Conservation (phyloP, 768 basidiomycete genomes). For the Amanita polypyramis region DNA sequence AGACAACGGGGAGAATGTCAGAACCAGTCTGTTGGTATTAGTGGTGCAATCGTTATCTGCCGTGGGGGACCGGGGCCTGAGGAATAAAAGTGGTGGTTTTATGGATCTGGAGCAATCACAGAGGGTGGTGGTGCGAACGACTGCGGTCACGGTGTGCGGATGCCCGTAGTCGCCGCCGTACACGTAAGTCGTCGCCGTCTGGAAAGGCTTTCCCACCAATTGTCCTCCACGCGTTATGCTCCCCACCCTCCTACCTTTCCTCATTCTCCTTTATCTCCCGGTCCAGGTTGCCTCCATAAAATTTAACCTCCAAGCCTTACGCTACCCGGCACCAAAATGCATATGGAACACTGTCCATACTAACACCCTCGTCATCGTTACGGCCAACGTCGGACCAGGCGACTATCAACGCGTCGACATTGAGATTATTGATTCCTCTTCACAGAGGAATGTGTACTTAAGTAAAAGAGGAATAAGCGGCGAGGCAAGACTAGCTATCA, state of each 20-base stretch:
- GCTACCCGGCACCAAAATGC: constrained; percentile 73
- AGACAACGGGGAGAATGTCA: too few relatives aligned
- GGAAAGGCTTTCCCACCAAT: constrained; percentile 1
- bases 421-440: constrained; percentile 85
- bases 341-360: constrained; percentile 91
- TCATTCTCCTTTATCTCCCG: constrained; percentile 20
- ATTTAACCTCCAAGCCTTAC: constrained; percentile 64
- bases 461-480: constrained; percentile 81
- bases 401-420: constrained; percentile 79
- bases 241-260: constrained; percentile 13
- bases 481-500: constrained; percentile 90
- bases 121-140: too few relatives aligned
- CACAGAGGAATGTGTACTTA: constrained; percentile 81
- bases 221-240: neutral
- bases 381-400: constrained; percentile 80
- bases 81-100: too few relatives aligned
- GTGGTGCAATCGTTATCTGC: too few relatives aligned
- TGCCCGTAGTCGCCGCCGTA: too few relatives aligned
- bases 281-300: constrained; percentile 56
- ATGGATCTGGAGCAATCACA: too few relatives aligned
- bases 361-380: constrained; percentile 88
- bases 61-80: too few relatives aligned
- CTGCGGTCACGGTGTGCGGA: too few relatives aligned
- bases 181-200: too few relatives aligned
- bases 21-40: too few relatives aligned